Percentiles rank a stretch among this genome's conserved stretches.
These are phyloP conservation scores for Zymoseptoria tritici DNA, from an alignment of 2,329 filamentous ascomycete genomes.

Conservation along the genomic window DNA sequence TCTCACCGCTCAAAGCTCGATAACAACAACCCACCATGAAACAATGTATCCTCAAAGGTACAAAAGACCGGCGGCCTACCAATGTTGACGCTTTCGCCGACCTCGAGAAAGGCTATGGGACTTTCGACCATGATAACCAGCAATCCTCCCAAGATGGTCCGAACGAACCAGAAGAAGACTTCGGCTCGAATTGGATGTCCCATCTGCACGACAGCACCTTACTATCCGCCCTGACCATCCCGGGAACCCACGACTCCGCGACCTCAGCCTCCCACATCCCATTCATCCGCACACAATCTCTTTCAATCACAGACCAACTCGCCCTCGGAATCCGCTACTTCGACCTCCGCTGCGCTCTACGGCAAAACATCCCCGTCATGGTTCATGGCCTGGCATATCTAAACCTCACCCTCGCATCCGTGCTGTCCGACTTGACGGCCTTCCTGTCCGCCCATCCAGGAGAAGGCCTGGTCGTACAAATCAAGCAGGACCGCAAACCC, in stretches of 20 bases:
- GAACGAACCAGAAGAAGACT: background rate
- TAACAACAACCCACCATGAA: background rate
- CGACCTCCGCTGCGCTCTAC: conserved; percentile 30
- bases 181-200: conserved; percentile 11
- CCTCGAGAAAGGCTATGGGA: conserved; percentile 5
- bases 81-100: background rate
- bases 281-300: conserved; percentile 29
- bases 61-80: background rate
- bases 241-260: conserved; percentile 32
- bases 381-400: conserved; percentile 29
- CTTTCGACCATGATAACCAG: background rate
- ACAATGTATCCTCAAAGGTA: background rate
- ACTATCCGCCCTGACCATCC: conserved; percentile 28
- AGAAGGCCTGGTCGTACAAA: conserved; percentile 30
- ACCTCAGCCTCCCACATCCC: conserved; percentile 30
- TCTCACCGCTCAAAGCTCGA: background rate
- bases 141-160: too few species aligned
- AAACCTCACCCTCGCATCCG: conserved; percentile 22
- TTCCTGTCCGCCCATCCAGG: conserved; percentile 24
- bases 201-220: conserved; percentile 17
- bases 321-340: conserved; percentile 31
- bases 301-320: conserved; percentile 26
- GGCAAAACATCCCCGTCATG: conserved; percentile 28
- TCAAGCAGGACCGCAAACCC: conserved; percentile 30
- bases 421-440: conserved; percentile 25